Conservation (phyloP, 106 monocot genomes). For the Dioscorea zingiberensis region DNA sequence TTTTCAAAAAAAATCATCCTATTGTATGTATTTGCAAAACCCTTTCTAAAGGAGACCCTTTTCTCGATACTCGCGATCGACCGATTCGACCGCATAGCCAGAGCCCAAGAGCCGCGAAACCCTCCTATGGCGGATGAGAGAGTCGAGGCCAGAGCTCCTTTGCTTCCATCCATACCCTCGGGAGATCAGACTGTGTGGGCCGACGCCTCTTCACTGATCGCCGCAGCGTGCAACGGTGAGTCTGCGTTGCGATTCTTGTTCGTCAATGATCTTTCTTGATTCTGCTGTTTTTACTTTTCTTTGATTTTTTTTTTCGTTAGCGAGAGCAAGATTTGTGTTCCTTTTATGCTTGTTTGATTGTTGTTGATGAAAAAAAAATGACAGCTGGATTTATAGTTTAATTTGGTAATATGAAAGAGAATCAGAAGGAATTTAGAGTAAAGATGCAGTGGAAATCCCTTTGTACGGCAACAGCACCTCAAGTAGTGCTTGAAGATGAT, state of each 20-base stretch:
- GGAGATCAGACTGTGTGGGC: constrained; percentile 33
- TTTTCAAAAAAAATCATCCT: no score
- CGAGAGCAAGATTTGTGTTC: neutral
- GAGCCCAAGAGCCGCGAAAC: no score
- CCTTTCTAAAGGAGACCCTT: no score
- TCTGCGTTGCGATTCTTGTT: neutral
- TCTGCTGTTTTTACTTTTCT: neutral
- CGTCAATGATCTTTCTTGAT: neutral
- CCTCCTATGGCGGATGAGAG: no score
- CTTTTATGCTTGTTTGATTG: neutral
- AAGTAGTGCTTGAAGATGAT: no score
- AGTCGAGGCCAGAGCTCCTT: neutral
- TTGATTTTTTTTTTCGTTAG: neutral
- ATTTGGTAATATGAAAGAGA: neutral
- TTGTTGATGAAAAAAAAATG: neutral
- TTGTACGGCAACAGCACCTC: no score
- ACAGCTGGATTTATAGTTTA: neutral
- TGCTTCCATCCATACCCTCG: constrained; percentile 16
- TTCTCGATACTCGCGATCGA: no score
- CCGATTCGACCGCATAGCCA: no score
- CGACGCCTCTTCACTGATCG: constrained; percentile 36
- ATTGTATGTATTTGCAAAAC: no score
- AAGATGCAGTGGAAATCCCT: neutral
- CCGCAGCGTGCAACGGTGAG: constrained; percentile 34
- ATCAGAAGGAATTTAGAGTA: neutral